Percentiles rank a stretch among this genome's conserved stretches.
Conservation (phyloP, 805 yeast genomes). For the Ogataea nakhonphanomensis region DNA sequence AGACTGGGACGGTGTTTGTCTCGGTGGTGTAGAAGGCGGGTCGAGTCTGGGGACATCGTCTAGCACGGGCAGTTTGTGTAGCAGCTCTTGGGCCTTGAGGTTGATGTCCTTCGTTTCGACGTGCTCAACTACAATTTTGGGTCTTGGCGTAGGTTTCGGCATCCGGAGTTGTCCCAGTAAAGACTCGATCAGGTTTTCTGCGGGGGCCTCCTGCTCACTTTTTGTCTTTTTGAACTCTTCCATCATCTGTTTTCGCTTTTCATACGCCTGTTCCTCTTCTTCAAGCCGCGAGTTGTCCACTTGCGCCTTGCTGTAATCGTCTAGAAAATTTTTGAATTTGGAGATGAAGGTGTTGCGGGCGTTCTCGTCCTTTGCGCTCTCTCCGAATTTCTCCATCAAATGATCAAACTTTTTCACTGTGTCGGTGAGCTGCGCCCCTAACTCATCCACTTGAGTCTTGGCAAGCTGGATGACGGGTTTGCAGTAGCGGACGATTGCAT, state of each 20-base stretch:
- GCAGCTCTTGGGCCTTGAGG: conserved; percentile 23
- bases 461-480: conserved; percentile 35
- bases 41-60: conserved; percentile 2
- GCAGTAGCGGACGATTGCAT: conserved; percentile 52
- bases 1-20: not conserved
- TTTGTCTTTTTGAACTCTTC: conserved; percentile 34
- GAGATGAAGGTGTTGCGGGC: conserved; percentile 59
- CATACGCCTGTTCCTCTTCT: conserved; percentile 63
- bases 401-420: conserved; percentile 53
- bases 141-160: conserved; percentile 1
- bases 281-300: conserved; percentile 63
- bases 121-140: conserved; percentile 6
- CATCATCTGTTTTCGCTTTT: conserved; percentile 56
- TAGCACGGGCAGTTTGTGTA: conserved; percentile 9
- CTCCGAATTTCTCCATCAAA: conserved; percentile 70
- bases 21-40: conserved; percentile 3
- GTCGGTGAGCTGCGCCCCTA: conserved; percentile 47
- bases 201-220: conserved; percentile 1
- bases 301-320: conserved; percentile 62
- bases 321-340: conserved; percentile 56
- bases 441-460: conserved; percentile 42
- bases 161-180: conserved; percentile 23
- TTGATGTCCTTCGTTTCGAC: conserved; percentile 17
- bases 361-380: conserved; percentile 50
- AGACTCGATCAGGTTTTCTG: conserved; percentile 20